Evolutionary conservation across 768 basidiomycete genomes (phyloP), one percentile per base, ranked within the genome.

Genomic region (Pluteus cervinus): DNA sequence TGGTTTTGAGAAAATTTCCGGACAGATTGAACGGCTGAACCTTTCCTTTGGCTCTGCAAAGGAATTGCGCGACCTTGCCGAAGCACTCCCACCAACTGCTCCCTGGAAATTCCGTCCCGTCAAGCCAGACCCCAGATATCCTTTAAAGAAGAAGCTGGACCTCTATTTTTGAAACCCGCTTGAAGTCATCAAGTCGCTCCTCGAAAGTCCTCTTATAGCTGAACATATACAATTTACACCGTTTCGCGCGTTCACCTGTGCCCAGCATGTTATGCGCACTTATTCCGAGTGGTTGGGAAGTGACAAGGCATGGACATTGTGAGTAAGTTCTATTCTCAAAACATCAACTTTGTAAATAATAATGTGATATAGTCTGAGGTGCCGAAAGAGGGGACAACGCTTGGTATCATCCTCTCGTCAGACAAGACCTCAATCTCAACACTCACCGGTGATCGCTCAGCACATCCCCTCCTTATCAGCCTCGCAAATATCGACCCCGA

Each of bases 341-440:
- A n/a, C n/a, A n/a, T n/a, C n/a, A 29, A 4, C 43, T 43, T 10
- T 33, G 25, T 22, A 11, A n/a, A 34, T 28, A 17, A 21, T 38
- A 26, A 17, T 24, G 26, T 24, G 31, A 31, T 21, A 55, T 52
- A 28, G 39, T 6, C 23, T 39, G 24, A 32, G n/a, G n/a, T 60
- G 6, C 54, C 49, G 5, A 3, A 25, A 1, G 56, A 56, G 1
- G 47, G 48, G 0, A 61, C 56, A 0, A 41, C 62, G n/a, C 34
- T 62, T 7, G 55, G 60, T 1, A 45, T 50, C 0, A 49, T 63
- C 8, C 36, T 51, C 1, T 53, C 55, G 3, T 58, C 56, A 0
- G 56, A 63, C 37, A 65, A 65, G 34, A 61, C 61, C 5, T 51
- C 50, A 15, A 51, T 65, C 10, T 54, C 58, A 0, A 37, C 47